These are phyloP conservation scores for Ceriops tagal DNA, from an alignment of 345 rosid genomes.

Conservation along the genomic window DNA sequence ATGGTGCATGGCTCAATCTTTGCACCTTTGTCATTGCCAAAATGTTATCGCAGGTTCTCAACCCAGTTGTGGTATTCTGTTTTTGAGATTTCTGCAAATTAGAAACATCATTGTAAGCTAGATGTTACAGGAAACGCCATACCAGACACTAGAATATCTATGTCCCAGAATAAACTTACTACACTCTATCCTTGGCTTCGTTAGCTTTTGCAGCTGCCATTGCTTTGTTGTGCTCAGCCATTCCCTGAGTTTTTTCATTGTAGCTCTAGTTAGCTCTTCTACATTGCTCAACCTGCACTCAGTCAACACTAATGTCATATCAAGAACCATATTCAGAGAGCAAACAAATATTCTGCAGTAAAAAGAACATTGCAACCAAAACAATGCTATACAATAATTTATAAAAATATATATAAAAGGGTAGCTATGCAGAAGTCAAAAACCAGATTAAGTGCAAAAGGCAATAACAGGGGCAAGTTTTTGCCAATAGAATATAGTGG, in stretches of 20 bases:
- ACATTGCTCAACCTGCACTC: slow-evolving; percentile 61
- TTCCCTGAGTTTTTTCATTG: slow-evolving; percentile 88
- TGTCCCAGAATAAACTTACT: slow-evolving; percentile 43
- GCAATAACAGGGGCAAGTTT: too few species aligned
- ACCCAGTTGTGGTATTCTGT: slow-evolving; percentile 80
- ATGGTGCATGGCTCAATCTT: not conserved
- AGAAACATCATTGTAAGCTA: slow-evolving; percentile 3
- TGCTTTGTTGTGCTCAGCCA: slow-evolving; percentile 89
- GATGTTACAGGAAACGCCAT: slow-evolving; percentile 3
- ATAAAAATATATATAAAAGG: too few species aligned
- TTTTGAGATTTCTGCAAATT: slow-evolving; percentile 68
- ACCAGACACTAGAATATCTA: not conserved
- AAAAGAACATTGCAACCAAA: too few species aligned
- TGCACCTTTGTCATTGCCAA: slow-evolving; percentile 92
- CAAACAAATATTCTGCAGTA: too few species aligned
- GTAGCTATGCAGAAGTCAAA: too few species aligned
- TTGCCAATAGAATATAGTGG: too few species aligned
- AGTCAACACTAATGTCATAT: not conserved
- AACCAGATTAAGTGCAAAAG: too few species aligned
- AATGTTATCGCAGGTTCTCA: slow-evolving; percentile 91
- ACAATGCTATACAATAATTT: too few species aligned
- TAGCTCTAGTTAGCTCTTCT: slow-evolving; percentile 86
- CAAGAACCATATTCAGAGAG: too few species aligned
- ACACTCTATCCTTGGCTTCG: slow-evolving; percentile 67
- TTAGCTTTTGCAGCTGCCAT: slow-evolving; percentile 94